Evolutionary conservation across 371 early-diverging fungal genomes (phyloP).

Genomic region (Circinella minor): DNA sequence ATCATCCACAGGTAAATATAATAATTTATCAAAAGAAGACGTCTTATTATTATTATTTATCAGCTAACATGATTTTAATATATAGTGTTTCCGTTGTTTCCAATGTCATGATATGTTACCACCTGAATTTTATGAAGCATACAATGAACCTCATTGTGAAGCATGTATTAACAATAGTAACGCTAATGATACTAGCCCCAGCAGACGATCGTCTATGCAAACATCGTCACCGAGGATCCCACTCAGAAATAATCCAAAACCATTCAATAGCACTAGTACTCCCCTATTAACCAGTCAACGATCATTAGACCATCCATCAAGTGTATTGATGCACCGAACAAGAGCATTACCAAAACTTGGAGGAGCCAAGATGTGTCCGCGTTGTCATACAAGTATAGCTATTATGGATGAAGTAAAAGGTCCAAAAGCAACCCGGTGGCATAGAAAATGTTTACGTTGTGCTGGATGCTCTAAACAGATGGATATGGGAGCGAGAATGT

Average conservation of each 20-base stretch:
- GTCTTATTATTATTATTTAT: not conserved
- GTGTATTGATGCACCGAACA: conserved; percentile 16
- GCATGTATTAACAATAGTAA: conserved; percentile 33
- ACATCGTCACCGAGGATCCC: conserved; percentile 14
- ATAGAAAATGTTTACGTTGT: conserved; percentile 64
- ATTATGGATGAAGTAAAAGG: conserved; percentile 64
- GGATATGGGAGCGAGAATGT: conserved; percentile 61
- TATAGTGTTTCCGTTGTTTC: conserved; percentile 24
- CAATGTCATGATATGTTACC: conserved; percentile 63
- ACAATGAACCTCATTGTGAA: conserved; percentile 60
- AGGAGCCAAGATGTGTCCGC: conserved; percentile 57
- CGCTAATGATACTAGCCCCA: conserved; percentile 12
- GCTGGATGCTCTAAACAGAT: conserved; percentile 56
- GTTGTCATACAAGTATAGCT: conserved; percentile 53
- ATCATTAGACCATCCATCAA: conserved; percentile 10
- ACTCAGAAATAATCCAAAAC: not conserved
- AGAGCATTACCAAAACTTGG: conserved; percentile 53
- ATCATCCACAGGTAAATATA: conserved; percentile 48
- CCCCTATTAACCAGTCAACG: conserved; percentile 6
- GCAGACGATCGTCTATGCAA: conserved; percentile 1
- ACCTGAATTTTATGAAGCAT: conserved; percentile 61
- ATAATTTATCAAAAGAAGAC: too few species aligned
- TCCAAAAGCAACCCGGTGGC: conserved; percentile 63
- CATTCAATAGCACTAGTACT: conserved; percentile 1
- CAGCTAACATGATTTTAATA: too few species aligned